Base-by-base conservation (phyloP, 306 rosid genomes). In the Sechiopsis laciniata region DNA sequence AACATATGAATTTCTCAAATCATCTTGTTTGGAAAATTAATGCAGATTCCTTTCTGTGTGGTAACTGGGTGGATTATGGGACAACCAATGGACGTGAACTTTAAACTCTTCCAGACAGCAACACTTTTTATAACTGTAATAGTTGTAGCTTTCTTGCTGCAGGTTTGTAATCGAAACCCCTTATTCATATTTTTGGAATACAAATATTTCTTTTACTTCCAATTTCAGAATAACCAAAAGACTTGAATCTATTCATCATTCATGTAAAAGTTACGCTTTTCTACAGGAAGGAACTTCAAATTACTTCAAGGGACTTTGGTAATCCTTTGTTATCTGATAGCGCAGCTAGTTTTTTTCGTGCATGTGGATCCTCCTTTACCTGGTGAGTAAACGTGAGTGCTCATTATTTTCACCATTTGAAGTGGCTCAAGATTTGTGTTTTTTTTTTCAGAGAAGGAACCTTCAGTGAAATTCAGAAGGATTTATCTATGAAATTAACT, bases 41-140 rank as follows among this genome's bases (percentile, higher is more conserved):
- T 86, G 96, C 94, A 91, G 96, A 84, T 89, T 79, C 97, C 97
- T 32, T 86, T 86, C 80, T 87, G 86, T 65, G 97, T 91, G 29
- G 82, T 89, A 62, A 75, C 80, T 80, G 89, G 90, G 42, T 91
- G 97, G 97, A 86, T 87, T 50, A 81, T 76, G 83, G 94, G 91
- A 52, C 83, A 16, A 9, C 81, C 90, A 13, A 77, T 91, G 96
- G 94, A 91, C 87, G 80, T 87, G 66, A 87, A 91, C 85, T 91
- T 91, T 50, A 90, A 87, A 78, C 90, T 87, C 77, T 89, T 91
- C 24, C 94, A 91, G 89, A 89, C 97, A 3, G 88, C 89, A 35
- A 82, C 88, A 21, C 88, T 91, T 14, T 87, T 89, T 70, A 78
- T 86, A 11, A 89, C 90, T 7, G 91, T 89, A 55, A 75, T 91